Evolutionary conservation across 148 eudicot species (phyloP).

Genomic region (Rhododendron kiyosumense): DNA sequence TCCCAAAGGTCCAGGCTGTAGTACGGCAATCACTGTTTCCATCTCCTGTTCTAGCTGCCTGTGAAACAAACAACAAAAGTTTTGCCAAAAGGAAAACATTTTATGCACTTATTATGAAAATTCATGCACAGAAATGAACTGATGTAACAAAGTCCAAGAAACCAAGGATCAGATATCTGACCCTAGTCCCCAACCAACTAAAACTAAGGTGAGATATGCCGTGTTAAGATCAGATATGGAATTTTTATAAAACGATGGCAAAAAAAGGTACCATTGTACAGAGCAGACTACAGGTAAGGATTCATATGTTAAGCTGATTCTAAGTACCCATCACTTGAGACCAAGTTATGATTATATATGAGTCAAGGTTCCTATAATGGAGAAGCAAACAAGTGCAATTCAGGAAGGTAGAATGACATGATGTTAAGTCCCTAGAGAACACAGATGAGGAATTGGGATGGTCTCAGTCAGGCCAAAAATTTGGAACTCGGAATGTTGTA

Average conservation of each 20-base stretch:
- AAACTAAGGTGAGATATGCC: neutral
- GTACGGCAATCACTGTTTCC: constrained; percentile 84
- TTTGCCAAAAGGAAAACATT: neutral
- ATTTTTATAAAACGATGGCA: neutral
- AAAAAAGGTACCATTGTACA: neutral
- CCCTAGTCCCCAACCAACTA: neutral
- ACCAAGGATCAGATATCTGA: neutral
- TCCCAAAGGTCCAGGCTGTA: constrained; percentile 93
- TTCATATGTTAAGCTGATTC: neutral
- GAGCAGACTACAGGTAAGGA: neutral
- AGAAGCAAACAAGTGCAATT: neutral
- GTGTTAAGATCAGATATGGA: neutral
- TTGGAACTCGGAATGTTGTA: neutral
- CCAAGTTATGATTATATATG: neutral
- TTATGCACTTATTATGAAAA: neutral
- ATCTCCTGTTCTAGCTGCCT: constrained; percentile 89
- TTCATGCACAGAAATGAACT: neutral
- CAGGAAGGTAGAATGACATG: too few species aligned
- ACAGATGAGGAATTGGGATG: neutral
- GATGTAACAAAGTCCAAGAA: neutral
- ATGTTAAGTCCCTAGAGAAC: neutral
- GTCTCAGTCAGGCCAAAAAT: neutral
- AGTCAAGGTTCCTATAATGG: neutral
- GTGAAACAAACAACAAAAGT: constrained; percentile 1
- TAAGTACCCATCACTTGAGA: neutral